Conservation (phyloP, 2,329 filamentous ascomycete species). For the Ustulina deusta region DNA sequence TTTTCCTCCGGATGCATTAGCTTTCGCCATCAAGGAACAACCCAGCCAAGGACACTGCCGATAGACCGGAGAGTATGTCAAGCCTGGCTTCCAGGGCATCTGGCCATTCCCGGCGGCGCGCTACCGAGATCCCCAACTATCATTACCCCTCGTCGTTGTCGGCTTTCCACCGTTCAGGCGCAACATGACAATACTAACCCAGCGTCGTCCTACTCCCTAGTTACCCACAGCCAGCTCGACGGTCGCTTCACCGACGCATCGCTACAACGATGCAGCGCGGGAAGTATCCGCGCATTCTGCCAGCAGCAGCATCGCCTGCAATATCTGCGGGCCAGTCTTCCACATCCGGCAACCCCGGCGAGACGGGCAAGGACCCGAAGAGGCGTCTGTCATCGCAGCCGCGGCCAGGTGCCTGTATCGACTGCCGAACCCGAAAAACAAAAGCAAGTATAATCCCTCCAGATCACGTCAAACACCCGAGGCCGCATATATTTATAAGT, state of each 20-base stretch:
- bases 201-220: not conserved
- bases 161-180: not conserved
- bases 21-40: not conserved
- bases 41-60: not conserved
- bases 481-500: conserved; percentile 4
- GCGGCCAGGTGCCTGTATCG: conserved; percentile 40
- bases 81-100: not conserved
- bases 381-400: conserved; percentile 22
- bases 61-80: not conserved
- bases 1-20: not conserved
- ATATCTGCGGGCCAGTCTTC: not conserved
- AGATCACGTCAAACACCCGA: not conserved
- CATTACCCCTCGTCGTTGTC: conserved; percentile 1
- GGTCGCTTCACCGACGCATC: not conserved
- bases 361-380: conserved; percentile 1
- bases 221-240: not conserved
- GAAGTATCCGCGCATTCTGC: conserved; percentile 28
- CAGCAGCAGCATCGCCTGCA: conserved; percentile 18
- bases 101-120: not conserved
- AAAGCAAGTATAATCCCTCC: conserved; percentile 34
- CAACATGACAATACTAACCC: not conserved
- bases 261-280: conserved; percentile 23
- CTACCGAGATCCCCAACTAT: not conserved
- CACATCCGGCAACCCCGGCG: not conserved
- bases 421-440: conserved; percentile 42